phyloP scores from a whole-genome alignment of 2,329 filamentous ascomycete genomes.

The Pseudogymnoascus sp. region DNA sequence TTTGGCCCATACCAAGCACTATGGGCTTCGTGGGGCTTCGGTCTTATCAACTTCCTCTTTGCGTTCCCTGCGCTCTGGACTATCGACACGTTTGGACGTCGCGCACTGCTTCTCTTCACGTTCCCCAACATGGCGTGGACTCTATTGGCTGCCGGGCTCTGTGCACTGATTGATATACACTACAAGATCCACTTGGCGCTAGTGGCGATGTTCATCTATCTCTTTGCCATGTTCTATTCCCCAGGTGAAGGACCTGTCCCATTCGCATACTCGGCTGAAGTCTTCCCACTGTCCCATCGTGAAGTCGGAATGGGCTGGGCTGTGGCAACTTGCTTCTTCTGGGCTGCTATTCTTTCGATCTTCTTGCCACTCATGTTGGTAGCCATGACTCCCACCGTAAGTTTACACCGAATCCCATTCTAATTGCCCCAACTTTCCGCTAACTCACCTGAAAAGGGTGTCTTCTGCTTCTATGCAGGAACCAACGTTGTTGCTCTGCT shows the following conservation, averaged over 20 bases:
- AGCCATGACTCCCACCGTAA: slow-evolving; percentile 20
- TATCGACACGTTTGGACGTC: slow-evolving; percentile 59
- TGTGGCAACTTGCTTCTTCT: slow-evolving; percentile 54
- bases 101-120: slow-evolving; percentile 54
- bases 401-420: background rate
- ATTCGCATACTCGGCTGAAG: slow-evolving; percentile 61
- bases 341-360: slow-evolving; percentile 54
- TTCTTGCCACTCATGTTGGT: slow-evolving; percentile 37
- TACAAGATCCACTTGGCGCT: slow-evolving; percentile 19
- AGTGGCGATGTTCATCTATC: slow-evolving; percentile 41
- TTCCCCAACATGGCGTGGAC: slow-evolving; percentile 55
- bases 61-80: slow-evolving; percentile 56
- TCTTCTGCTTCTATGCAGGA: slow-evolving; percentile 45
- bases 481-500: slow-evolving; percentile 45
- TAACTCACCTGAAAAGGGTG: slow-evolving; percentile 27
- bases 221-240: slow-evolving; percentile 44
- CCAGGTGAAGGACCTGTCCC: slow-evolving; percentile 53
- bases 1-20: slow-evolving; percentile 45
- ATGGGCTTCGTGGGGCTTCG: slow-evolving; percentile 53
- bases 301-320: slow-evolving; percentile 63
- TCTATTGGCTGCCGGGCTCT: slow-evolving; percentile 42
- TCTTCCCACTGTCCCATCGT: slow-evolving; percentile 58
- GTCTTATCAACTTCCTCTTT: slow-evolving; percentile 57
- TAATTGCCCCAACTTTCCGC: background rate
- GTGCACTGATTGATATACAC: slow-evolving; percentile 38